phyloP scores from a whole-genome alignment of 2,329 filamentous ascomycete genomes.

The Curvularia spicifera region DNA sequence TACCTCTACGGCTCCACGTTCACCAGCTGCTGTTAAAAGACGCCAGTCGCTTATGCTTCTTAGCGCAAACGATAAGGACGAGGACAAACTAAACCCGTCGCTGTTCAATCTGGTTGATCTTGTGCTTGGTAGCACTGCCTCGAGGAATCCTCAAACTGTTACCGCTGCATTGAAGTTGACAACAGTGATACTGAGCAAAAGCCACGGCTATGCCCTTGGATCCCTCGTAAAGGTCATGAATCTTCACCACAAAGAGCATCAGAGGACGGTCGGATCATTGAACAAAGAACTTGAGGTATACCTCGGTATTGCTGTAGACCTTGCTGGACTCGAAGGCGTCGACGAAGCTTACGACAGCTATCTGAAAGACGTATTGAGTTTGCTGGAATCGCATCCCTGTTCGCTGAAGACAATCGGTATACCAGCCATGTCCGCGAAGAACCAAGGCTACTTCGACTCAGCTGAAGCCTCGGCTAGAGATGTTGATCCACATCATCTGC shows the following conservation, averaged over 20 bases:
- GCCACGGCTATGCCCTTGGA: slow-evolving; percentile 83
- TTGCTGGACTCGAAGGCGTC: slow-evolving; percentile 73
- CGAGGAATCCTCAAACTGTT: slow-evolving; percentile 85
- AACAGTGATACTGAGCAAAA: slow-evolving; percentile 82
- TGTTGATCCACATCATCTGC: slow-evolving; percentile 64
- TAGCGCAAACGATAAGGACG: slow-evolving; percentile 76
- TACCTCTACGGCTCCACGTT: slow-evolving; percentile 43
- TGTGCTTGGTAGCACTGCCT: slow-evolving; percentile 82
- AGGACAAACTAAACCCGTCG: slow-evolving; percentile 78
- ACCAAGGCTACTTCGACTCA: slow-evolving; percentile 55
- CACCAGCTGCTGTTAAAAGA: slow-evolving; percentile 73
- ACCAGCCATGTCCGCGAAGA: slow-evolving; percentile 64
- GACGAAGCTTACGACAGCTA: slow-evolving; percentile 76
- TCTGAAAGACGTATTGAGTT: slow-evolving; percentile 71
- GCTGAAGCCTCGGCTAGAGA: slow-evolving; percentile 62
- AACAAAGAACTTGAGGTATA: slow-evolving; percentile 77
- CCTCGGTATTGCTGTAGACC: slow-evolving; percentile 69
- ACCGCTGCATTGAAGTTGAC: slow-evolving; percentile 87
- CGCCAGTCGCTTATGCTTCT: slow-evolving; percentile 89
- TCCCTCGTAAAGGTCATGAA: slow-evolving; percentile 74
- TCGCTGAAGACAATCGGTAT: slow-evolving; percentile 72
- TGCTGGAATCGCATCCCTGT: slow-evolving; percentile 75
- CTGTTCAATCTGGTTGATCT: slow-evolving; percentile 94
- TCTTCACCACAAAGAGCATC: slow-evolving; percentile 60
- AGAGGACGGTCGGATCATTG: slow-evolving; percentile 74